Evolutionary conservation across 2,329 filamentous ascomycete species (phyloP), one percentile per base, ranked within the genome.

Genomic region (Aspergillus brunneoviolaceus): DNA sequence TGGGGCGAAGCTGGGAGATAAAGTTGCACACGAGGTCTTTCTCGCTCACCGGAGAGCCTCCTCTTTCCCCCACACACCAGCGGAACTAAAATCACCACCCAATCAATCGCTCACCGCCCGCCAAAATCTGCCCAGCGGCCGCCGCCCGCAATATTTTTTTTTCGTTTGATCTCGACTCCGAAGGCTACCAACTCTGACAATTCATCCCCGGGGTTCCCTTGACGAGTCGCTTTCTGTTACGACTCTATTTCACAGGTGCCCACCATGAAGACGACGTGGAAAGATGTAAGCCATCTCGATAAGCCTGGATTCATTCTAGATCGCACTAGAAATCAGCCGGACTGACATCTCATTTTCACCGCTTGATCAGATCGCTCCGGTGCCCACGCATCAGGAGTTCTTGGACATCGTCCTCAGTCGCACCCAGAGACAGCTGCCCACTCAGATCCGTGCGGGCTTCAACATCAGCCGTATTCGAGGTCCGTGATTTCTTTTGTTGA

Each of bases 361-460:
- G 67, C 68, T 72, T 65, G 64, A 66, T 66, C 69, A 80, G 74
- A 96, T 96, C 70, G 88, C 90, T 64, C 91, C 92, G 67, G 91
- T 96, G 67, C 94, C 94, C 60, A 96, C 91, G 72, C 89, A 89
- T 77, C 89, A 96, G 82, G 95, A 99, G 80, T 98, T 99, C 74
- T 85, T 99, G 70, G 95, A 99, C 79, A 97, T 99, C 76, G 93
- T 98, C 67, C 85, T 99, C 71, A 96, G 91, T 73, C 85, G 95
- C 69, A 97, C 92, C 4, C 94, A 98, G 84, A 86, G 94, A 74
- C 89, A 94, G 64, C 83, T 99, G 65, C 95, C 95, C 14, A 99
- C 92, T 52, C 92, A 97, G 82, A 98, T 99, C 75, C 87, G 95
- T 71, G 87, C 93, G 47, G 95, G 95, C 61, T 99, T 99, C 84